Base-by-base conservation (phyloP, 2,329 filamentous ascomycete species). In the Escovopsis sp. region DNA sequence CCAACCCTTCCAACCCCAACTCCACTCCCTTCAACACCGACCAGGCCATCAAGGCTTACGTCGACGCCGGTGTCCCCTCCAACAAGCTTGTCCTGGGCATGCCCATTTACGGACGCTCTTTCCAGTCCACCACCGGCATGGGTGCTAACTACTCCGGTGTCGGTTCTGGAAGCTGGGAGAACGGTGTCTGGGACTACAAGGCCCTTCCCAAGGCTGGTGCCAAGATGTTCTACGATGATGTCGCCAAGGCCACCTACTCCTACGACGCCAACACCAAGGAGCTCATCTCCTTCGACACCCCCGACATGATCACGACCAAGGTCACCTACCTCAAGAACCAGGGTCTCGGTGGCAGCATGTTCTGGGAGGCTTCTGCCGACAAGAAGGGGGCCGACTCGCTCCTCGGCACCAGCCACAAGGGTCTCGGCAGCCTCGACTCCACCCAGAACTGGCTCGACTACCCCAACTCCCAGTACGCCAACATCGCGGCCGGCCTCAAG, bases 161-260 rank as follows among this genome's bases (percentile, higher is more conserved):
- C 19, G 84, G 83, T 2, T 56, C 63, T 12, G 84, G 83, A 0
- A 77, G 69, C 42, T 89, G 78, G 77, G 84, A 91, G 60, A 64
- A 68, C 15, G 82, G 82, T 0, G 66, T 86, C 3, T 89, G 80
- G 75, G 84, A 93, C 57, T 91, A 83, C 68, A 91, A 88, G 63
- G 80, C 61, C 0, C 69, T 93, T 2, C 85, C 85, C 0, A 68
- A 69, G 26, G 54, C 70, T 0, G 77, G 76, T 1, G 74, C 79
- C 0, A 61, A 62, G 2, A 74, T 81, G 52, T 48, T 65, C 36
- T 70, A 73, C 42, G 81, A 88, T 54, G 45, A 57, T 2, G 64
- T 65, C 15, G 66, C 73, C 4, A 69, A 75, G 10, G 82, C 80
- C 1, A 78, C 75, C 10, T 93, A 80, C 67, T 80, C 73, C 57